Percentiles rank a stretch among this genome's conserved stretches.
Conservation (phyloP, 768 basidiomycete species). For the Kwoniella botswanensis region DNA sequence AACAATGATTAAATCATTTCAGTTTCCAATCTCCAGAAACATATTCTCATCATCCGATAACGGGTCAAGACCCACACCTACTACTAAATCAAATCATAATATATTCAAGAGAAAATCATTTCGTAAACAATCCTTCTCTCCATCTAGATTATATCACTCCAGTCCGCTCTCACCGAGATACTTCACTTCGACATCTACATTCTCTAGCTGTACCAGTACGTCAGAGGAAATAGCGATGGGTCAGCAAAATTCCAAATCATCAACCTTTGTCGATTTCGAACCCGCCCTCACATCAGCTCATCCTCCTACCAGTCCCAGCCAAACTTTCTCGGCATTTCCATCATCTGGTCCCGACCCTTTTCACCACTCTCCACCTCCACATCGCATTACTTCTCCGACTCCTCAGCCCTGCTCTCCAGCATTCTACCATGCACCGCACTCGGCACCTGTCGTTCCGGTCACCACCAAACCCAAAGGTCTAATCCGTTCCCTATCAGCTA, state of each 20-base stretch:
- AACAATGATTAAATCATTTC: conserved; percentile 6
- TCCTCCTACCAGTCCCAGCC: neutral
- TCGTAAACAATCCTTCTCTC: neutral
- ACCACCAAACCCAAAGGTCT: conserved; percentile 6
- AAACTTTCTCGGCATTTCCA: neutral
- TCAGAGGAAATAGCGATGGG: conserved; percentile 9
- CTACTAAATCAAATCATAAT: neutral
- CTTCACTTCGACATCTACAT: neutral
- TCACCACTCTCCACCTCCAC: conserved; percentile 8
- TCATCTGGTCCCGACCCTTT: conserved; percentile 17
- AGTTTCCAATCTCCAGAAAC: conserved; percentile 1
- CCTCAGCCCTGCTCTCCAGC: neutral
- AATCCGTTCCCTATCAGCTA: conserved; percentile 13
- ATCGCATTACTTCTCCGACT: neutral
- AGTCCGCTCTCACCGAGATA: neutral
- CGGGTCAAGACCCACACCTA: neutral
- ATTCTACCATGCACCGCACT: conserved; percentile 17
- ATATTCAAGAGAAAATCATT: neutral
- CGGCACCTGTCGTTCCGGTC: conserved; percentile 17
- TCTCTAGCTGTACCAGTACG: neutral
- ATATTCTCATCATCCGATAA: neutral
- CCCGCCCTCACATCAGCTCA: neutral
- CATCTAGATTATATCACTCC: neutral
- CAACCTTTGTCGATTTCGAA: neutral
- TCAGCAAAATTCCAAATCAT: conserved; percentile 10